Evolutionary conservation across 2,329 filamentous ascomycete genomes (phyloP).

Genomic region (Arthrobotrys entomopaga): DNA sequence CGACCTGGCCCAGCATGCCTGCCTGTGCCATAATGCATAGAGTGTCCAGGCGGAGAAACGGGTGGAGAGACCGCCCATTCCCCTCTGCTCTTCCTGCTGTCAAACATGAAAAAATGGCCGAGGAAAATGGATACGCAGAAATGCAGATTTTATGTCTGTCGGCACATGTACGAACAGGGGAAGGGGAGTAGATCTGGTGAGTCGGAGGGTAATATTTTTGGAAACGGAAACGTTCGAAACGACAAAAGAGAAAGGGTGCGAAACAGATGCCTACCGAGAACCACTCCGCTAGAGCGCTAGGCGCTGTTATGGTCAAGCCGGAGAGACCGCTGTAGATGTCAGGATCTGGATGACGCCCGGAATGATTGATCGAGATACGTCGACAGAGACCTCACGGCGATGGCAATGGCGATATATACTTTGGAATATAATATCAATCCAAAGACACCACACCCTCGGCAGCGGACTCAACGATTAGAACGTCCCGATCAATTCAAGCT

Average conservation of each 20-base stretch:
- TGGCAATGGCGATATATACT: neutral
- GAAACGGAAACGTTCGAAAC: constrained; percentile 14
- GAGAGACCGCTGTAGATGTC: constrained; percentile 31
- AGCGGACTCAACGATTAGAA: constrained; percentile 6
- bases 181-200: constrained; percentile 12
- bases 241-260: constrained; percentile 12
- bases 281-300: constrained; percentile 14
- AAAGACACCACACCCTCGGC: neutral
- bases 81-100: constrained; percentile 6
- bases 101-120: constrained; percentile 13
- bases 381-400: constrained; percentile 1
- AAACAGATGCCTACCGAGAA: constrained; percentile 29
- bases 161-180: constrained; percentile 10
- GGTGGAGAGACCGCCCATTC: neutral
- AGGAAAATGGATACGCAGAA: constrained; percentile 12
- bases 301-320: constrained; percentile 21
- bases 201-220: neutral
- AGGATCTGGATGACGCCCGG: constrained; percentile 3
- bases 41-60: too few relatives aligned
- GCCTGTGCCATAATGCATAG: neutral
- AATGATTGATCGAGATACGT: constrained; percentile 2
- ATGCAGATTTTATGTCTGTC: constrained; percentile 5
- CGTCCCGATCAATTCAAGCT: constrained; percentile 30
- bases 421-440: neutral
- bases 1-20: constrained; percentile 23